Conservation (phyloP, 2,329 filamentous ascomycete species). For the Cladophialophora yegresii region DNA sequence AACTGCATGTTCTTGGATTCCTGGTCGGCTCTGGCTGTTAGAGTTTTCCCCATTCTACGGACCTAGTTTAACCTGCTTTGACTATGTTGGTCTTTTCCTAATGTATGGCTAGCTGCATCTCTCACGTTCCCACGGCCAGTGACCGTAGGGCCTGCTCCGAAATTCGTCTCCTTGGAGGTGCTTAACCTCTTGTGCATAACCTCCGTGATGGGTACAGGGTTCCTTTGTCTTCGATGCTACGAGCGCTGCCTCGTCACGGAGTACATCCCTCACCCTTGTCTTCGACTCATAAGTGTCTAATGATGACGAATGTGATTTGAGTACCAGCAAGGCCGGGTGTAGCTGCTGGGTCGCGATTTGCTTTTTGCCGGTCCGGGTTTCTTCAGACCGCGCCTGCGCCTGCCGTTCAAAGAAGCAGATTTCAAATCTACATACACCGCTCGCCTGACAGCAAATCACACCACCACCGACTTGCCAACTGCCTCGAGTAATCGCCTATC, state of each 20-base stretch:
- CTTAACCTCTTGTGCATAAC: not conserved
- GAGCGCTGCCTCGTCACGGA: not conserved
- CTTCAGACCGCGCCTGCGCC: not conserved
- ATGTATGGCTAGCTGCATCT: not conserved
- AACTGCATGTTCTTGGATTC: not conserved
- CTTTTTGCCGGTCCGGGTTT: not conserved
- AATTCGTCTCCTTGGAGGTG: not conserved
- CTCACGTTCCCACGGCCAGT: not conserved
- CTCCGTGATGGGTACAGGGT: not conserved
- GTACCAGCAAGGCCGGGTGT: not conserved
- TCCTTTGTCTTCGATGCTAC: not conserved
- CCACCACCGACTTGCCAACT: not conserved
- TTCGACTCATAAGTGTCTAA: not conserved
- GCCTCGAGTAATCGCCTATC: not conserved
- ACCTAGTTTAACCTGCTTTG: not conserved
- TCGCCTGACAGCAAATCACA: not conserved
- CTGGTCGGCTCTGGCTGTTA: not conserved
- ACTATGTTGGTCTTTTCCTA: not conserved
- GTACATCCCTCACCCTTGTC: not conserved
- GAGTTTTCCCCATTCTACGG: not conserved
- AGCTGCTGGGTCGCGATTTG: not conserved
- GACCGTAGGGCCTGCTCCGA: not conserved
- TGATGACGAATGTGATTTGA: not conserved
- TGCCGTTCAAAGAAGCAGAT: not conserved
- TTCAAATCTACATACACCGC: not conserved